Evolutionary conservation across 2,329 filamentous ascomycete species (phyloP), one percentile per base, ranked within the genome.

Genomic region (Aspergillus fischeri): DNA sequence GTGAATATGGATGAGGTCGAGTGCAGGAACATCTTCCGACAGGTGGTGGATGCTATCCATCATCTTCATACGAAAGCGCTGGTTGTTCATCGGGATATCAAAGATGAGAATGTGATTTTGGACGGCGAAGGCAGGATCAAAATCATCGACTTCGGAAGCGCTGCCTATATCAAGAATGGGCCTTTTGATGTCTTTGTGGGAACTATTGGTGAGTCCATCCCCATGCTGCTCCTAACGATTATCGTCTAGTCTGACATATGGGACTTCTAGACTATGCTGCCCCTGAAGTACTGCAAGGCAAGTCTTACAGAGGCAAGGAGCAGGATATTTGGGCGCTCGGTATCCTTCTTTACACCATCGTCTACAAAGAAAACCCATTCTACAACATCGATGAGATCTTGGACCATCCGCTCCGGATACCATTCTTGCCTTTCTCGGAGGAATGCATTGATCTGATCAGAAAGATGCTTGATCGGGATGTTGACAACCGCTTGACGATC

Each of bases 371-470:
- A 77, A 99, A 99, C 70, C 93, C 94, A 0, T 99, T 97, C 75
- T 97, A 97, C 82, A 95, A 90, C 75, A 94, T 97, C 68, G 94
- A 99, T 74, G 94, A 99, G 80, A 99, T 99, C 70, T 95, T 97
- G 85, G 94, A 99, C 73, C 92, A 93, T 69, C 93, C 97, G 66
- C 80, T 99, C 58, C 86, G 94, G 50, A 88, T 99, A 28, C 94
- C 94, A 0, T 97, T 77, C 61, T 63, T 79, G 21, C 77, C 77
- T 4, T 79, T 78, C 60, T 77, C 91, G 73, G 92, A 97, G 63
- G 89, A 92, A 64, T 96, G 92, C 73, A 95, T 99, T 64, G 89
- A 97, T 67, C 81, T 99, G 53, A 89, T 99, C 61, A 86, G 91
- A 45, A 82, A 87, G 70, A 97, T 99, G 94, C 85, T 99, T 28